phyloP scores from a whole-genome alignment of 2,329 filamentous ascomycete genomes.

The Endothia cerciana region DNA sequence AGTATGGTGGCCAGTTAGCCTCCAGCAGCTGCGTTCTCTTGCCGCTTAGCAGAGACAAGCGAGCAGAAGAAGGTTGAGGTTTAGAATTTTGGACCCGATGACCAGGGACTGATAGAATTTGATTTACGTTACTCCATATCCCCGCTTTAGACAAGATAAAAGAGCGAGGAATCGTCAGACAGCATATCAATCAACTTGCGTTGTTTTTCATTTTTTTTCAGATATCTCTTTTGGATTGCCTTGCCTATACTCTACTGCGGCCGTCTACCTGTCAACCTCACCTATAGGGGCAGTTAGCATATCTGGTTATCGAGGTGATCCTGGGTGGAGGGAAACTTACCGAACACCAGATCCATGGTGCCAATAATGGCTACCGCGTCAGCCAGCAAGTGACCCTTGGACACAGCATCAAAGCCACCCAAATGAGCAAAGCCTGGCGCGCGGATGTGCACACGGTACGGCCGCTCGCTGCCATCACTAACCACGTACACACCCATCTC shows the following conservation, averaged over 20 bases:
- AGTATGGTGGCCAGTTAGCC: background rate
- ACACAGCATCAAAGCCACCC: conserved; percentile 90
- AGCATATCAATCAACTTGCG: conserved; percentile 21
- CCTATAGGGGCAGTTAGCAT: conserved; percentile 49
- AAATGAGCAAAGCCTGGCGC: conserved; percentile 96
- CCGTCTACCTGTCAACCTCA: conserved; percentile 62
- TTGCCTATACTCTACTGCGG: conserved; percentile 25
- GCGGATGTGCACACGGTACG: conserved; percentile 96
- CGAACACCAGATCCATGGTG: conserved; percentile 88
- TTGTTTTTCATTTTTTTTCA: conserved; percentile 34
- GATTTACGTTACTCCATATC: conserved; percentile 14
- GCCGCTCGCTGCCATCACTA: conserved; percentile 92
- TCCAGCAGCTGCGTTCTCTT: background rate
- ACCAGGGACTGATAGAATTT: background rate
- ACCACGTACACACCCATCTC: conserved; percentile 99
- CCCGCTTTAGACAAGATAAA: conserved; percentile 18
- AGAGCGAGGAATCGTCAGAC: conserved; percentile 11
- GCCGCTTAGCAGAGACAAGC: background rate
- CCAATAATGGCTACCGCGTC: conserved; percentile 96
- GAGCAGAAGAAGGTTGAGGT: background rate
- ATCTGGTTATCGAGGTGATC: conserved; percentile 2
- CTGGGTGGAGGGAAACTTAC: conserved; percentile 51
- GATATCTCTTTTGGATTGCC: conserved; percentile 27
- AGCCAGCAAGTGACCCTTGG: conserved; percentile 88
- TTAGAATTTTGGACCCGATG: background rate